phyloP scores from a whole-genome alignment of 1,139 yeast genomes.

The Blastobotrys petasosporus region DNA sequence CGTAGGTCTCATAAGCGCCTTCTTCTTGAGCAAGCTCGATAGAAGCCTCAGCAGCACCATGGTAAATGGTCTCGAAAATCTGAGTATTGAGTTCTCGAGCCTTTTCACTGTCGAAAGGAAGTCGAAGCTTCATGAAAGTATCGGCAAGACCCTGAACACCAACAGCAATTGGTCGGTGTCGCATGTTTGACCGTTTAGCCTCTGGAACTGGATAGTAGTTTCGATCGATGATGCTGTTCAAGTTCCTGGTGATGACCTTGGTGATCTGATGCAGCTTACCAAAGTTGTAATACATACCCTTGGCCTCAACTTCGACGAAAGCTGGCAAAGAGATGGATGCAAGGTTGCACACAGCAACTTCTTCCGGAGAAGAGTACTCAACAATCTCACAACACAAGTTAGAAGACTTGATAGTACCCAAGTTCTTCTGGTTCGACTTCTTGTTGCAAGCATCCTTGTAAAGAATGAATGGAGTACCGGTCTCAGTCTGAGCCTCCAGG shows the following conservation, averaged over 20 bases:
- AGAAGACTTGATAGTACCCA: conserved; percentile 74
- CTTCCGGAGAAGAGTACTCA: conserved; percentile 70
- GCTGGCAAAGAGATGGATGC: conserved; percentile 75
- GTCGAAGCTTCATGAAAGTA: conserved; percentile 52
- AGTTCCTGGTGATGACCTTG: conserved; percentile 56
- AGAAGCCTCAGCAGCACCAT: conserved; percentile 70
- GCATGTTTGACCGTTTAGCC: conserved; percentile 54
- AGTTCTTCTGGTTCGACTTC: conserved; percentile 70
- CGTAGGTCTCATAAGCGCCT: conserved; percentile 55
- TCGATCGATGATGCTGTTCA: conserved; percentile 62
- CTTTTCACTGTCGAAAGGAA: conserved; percentile 61
- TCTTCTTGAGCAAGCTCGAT: conserved; percentile 52
- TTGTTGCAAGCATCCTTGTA: conserved; percentile 76
- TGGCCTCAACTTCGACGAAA: conserved; percentile 40
- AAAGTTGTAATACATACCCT: conserved; percentile 46
- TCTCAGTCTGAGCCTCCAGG: conserved; percentile 73
- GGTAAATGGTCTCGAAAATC: conserved; percentile 77
- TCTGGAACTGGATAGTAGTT: conserved; percentile 61
- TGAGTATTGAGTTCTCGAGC: conserved; percentile 58
- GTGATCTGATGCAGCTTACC: conserved; percentile 54
- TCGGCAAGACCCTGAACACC: conserved; percentile 84
- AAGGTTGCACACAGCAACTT: conserved; percentile 77
- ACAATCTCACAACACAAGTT: conserved; percentile 80
- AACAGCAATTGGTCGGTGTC: conserved; percentile 68
- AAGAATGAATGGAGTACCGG: conserved; percentile 78